Conservation (phyloP, 768 basidiomycete genomes). For the Paxillus ammoniavirescens region DNA sequence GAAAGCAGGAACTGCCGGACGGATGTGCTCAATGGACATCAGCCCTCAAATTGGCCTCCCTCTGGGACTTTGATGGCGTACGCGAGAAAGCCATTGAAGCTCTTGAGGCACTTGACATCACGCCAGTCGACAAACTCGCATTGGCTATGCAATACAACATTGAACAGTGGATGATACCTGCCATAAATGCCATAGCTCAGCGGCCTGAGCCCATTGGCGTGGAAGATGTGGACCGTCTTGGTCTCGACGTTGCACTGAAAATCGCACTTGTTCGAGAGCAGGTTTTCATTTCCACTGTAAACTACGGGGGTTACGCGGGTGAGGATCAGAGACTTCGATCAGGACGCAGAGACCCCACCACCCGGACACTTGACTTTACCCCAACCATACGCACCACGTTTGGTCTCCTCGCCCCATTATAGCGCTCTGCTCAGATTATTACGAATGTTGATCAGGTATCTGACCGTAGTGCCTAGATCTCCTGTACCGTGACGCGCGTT, state of each 20-base stretch:
- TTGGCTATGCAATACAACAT: slow-evolving; percentile 1
- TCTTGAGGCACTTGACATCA: not conserved
- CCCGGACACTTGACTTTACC: not conserved
- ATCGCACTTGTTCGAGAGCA: slow-evolving; percentile 2
- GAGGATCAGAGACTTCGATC: not conserved
- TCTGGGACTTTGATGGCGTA: slow-evolving; percentile 31
- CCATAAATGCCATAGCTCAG: not conserved
- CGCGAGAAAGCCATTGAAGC: not conserved
- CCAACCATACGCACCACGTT: not conserved
- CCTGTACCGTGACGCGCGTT: no score
- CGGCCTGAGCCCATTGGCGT: slow-evolving; percentile 3
- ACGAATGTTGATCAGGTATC: no score
- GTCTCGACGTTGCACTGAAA: slow-evolving; percentile 3
- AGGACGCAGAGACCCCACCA: not conserved
- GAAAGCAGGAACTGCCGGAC: not conserved
- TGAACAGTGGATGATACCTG: not conserved
- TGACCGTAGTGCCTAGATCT: no score
- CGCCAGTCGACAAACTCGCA: not conserved
- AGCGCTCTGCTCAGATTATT: no score
- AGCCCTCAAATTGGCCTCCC: slow-evolving; percentile 34
- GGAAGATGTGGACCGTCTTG: slow-evolving; percentile 6
- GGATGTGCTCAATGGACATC: slow-evolving; percentile 32
- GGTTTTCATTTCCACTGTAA: no score
- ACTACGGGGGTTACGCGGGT: not conserved
- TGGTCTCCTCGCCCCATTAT: not conserved